Evolutionary conservation across 2,329 filamentous ascomycete species (phyloP).

Genomic region (Pseudogymnoascus verrucosus): DNA sequence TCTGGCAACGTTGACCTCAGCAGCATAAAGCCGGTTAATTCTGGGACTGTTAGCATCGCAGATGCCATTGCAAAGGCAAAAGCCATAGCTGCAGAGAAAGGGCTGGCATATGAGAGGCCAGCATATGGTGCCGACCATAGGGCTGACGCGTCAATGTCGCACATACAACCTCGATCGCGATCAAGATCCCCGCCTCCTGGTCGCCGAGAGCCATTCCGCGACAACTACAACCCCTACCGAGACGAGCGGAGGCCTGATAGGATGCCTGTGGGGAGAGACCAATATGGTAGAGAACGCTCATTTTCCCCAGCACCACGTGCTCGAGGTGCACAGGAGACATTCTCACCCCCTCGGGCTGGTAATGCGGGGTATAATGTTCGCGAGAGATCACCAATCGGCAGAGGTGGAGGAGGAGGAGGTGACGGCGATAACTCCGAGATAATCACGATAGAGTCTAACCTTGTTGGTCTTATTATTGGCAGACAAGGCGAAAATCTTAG

Average conservation of each 20-base stretch:
- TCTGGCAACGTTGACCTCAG: constrained; percentile 75
- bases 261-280: constrained; percentile 40
- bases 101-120: constrained; percentile 56
- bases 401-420: constrained; percentile 24
- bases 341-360: constrained; percentile 52
- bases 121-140: constrained; percentile 27
- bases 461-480: constrained; percentile 86
- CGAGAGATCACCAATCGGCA: constrained; percentile 51
- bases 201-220: constrained; percentile 62
- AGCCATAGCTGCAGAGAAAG: constrained; percentile 72
- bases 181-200: constrained; percentile 66
- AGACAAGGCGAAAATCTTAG: constrained; percentile 83
- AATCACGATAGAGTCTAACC: constrained; percentile 76
- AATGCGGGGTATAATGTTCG: constrained; percentile 31
- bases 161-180: constrained; percentile 54
- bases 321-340: constrained; percentile 40
- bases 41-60: constrained; percentile 73
- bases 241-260: constrained; percentile 73
- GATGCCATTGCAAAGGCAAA: constrained; percentile 81
- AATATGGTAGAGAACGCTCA: constrained; percentile 63
- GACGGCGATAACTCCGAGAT: constrained; percentile 68
- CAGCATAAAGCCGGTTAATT: constrained; percentile 68
- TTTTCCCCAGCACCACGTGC: constrained; percentile 57
- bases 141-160: constrained; percentile 27
- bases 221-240: constrained; percentile 73